These are phyloP conservation scores for Talaromyces albobiverticillius DNA, from an alignment of 2,329 filamentous ascomycete genomes.

Conservation along the genomic window DNA sequence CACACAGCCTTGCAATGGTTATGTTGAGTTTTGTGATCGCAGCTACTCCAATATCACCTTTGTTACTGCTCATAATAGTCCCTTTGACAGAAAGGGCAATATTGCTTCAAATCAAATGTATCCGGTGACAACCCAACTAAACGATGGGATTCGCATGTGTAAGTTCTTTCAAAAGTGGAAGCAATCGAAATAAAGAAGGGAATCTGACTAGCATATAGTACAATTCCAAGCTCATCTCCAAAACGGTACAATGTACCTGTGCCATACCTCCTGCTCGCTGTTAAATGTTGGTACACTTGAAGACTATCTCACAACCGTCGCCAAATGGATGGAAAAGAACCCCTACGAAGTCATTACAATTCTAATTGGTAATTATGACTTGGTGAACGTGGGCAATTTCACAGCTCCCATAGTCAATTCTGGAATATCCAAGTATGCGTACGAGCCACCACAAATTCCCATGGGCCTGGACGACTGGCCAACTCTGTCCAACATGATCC, in stretches of 20 bases:
- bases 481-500: slow-evolving; percentile 72
- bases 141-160: slow-evolving; percentile 66
- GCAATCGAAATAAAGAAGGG: neutral
- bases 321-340: slow-evolving; percentile 68
- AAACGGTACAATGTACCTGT: slow-evolving; percentile 68
- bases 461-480: slow-evolving; percentile 79
- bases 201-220: slow-evolving; percentile 37
- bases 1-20: slow-evolving; percentile 76
- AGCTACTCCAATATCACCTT: slow-evolving; percentile 80
- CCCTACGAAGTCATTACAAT: slow-evolving; percentile 88
- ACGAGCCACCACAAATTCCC: slow-evolving; percentile 67
- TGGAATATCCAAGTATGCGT: slow-evolving; percentile 71
- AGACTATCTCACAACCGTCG: slow-evolving; percentile 67
- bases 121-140: slow-evolving; percentile 66
- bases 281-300: slow-evolving; percentile 77
- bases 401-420: slow-evolving; percentile 66
- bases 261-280: slow-evolving; percentile 79
- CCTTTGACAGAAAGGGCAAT: slow-evolving; percentile 68
- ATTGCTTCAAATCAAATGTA: slow-evolving; percentile 73
- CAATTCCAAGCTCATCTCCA: slow-evolving; percentile 59
- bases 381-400: slow-evolving; percentile 64
- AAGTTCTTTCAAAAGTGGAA: slow-evolving; percentile 22
- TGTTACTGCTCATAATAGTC: slow-evolving; percentile 76
- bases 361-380: slow-evolving; percentile 79
- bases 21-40: slow-evolving; percentile 71